Evolutionary conservation across 441 rosid species (phyloP), one percentile per base, ranked within the genome.

Genomic region (Eutrema salsugineum): DNA sequence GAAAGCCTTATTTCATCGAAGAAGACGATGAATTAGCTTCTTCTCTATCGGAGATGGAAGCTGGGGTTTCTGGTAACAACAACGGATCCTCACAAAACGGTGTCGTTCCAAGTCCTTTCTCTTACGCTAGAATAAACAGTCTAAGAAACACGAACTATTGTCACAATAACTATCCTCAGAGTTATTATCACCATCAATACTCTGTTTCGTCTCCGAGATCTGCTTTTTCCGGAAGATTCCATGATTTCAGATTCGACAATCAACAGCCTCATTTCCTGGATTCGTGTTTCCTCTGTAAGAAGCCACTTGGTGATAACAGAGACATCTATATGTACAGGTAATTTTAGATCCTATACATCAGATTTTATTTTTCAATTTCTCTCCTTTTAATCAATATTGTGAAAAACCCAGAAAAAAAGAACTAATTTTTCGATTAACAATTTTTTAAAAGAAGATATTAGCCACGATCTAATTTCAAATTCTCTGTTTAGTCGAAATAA

Each of bases 271-370:
- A 91, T 68, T 94, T 88, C 75, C 87, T 91, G 0, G 88, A 91
- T 51, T 81, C 97, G 0, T 94, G 99, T 75, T 83, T 71, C 76
- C 87, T 88, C 33, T 94, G 99, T 77, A 75, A 81, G 71, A 91
- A 87, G 73, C 87, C 87, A 0, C 97, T 94, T 11, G 92, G 93
- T 8, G 78, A 53, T 46, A 83, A 91, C 83, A 69, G 88, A 11
- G 97, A 94, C 68, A 94, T 94, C 82, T 94, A 72, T 71, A 94
- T 94, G 99, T 94, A 91, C 88, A 87, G 97, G 99, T 94, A 64
- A 30, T 54, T 14, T 9, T 11, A 33, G 63, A 76, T 57, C 57
- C 57, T 63, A 24, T 1, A 14, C 39, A 10, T 40, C 50, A 55
- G 71, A 74, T 74, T 57, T 74, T 39, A 8, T 59, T 50, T 71